phyloP scores from a whole-genome alignment of 495 filamentous ascomycete species.

The Aspergillus mulundensis region DNA sequence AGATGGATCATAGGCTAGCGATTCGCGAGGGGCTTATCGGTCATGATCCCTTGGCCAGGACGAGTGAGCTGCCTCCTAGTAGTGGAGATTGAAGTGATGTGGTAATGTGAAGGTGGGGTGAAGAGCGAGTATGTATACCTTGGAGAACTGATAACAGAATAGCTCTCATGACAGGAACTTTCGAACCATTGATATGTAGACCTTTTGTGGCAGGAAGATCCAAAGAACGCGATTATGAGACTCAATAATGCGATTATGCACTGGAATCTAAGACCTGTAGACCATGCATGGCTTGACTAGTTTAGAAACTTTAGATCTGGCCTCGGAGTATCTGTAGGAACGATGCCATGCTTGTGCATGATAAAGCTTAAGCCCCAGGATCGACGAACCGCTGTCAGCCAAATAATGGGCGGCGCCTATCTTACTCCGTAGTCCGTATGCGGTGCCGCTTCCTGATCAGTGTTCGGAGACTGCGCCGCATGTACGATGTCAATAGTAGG shows the following conservation, averaged over 20 bases:
- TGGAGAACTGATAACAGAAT: background rate
- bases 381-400: conserved; percentile 6
- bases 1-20: background rate
- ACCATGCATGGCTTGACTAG: conserved; percentile 5
- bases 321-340: background rate
- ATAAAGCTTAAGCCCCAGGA: conserved; percentile 6
- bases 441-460: background rate
- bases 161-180: background rate
- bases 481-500: background rate
- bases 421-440: background rate
- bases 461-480: background rate
- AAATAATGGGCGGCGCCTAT: background rate
- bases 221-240: background rate
- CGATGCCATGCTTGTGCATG: background rate
- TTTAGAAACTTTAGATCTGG: background rate
- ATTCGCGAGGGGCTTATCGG: background rate
- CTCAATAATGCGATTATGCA: background rate
- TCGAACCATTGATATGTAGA: no score
- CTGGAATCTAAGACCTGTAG: conserved; percentile 2
- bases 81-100: background rate
- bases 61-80: background rate
- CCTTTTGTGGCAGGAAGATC: no score
- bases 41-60: background rate
- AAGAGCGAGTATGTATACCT: background rate
- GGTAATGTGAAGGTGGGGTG: background rate